phyloP scores from a whole-genome alignment of 139 green algal genomes.

The Picochlorum sp. region DNA sequence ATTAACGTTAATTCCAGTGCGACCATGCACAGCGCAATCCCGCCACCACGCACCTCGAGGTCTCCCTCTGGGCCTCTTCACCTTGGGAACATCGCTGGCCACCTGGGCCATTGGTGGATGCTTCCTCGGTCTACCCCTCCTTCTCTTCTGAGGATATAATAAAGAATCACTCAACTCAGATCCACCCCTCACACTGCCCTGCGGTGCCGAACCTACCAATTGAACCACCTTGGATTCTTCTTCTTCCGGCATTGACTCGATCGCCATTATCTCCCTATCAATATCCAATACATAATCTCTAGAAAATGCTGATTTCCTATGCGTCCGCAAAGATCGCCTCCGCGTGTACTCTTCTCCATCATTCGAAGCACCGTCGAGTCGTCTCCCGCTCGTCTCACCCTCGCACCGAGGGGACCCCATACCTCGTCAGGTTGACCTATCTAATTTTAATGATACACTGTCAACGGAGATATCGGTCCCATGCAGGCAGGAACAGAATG shows the following conservation, averaged over 20 bases:
- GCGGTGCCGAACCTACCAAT: no score
- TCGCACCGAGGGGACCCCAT: no score
- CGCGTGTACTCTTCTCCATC: background rate
- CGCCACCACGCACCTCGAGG: constrained; percentile 11
- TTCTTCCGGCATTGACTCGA: constrained; percentile 4
- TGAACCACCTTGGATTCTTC: no score
- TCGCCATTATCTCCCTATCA: constrained; percentile 9
- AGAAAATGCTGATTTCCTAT: constrained; percentile 1
- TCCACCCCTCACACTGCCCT: background rate
- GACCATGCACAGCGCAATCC: no score
- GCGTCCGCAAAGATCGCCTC: background rate
- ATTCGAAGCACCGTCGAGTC: no score
- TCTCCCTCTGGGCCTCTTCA: constrained; percentile 11
- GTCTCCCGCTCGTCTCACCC: no score
- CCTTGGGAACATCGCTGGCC: background rate
- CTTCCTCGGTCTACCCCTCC: constrained; percentile 13
- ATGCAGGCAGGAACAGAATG: no score
- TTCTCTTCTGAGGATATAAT: constrained; percentile 11
- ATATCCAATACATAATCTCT: constrained; percentile 7
- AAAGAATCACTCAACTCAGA: background rate
- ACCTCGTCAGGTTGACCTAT: no score
- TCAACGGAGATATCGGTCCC: no score
- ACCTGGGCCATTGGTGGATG: background rate
- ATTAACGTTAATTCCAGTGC: background rate
- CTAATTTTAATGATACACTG: no score